Evolutionary conservation across 1,284 basidiomycete genomes (phyloP).

Genomic region (Puccinia horiana): DNA sequence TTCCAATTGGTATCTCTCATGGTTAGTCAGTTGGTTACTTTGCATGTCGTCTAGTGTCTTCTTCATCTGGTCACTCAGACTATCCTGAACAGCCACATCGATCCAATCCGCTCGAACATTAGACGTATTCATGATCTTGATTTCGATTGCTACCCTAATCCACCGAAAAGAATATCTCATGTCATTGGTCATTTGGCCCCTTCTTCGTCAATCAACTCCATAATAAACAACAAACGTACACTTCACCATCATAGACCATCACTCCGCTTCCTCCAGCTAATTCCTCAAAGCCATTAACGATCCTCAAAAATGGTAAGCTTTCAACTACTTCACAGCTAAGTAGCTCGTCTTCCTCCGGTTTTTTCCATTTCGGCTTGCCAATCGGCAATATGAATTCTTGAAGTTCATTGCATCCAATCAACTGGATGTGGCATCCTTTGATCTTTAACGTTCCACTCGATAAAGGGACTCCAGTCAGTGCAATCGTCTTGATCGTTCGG

Average conservation of each 20-base stretch:
- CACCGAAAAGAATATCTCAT: neutral
- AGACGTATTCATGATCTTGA: constrained; percentile 37
- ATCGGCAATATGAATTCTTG: constrained; percentile 27
- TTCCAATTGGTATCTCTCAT: constrained; percentile 30
- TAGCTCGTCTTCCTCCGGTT: constrained; percentile 18
- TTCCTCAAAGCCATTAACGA: neutral
- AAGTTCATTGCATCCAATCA: neutral
- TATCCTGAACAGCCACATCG: constrained; percentile 35
- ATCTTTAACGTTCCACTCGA: constrained; percentile 28
- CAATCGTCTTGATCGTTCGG: constrained; percentile 29
- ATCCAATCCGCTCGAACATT: constrained; percentile 27
- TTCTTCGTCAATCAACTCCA: neutral
- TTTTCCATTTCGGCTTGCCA: constrained; percentile 16
- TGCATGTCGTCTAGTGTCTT: constrained; percentile 15
- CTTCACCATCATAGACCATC: constrained; percentile 40
- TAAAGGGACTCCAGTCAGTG: constrained; percentile 9
- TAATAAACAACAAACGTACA: constrained; percentile 14
- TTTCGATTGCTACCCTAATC: constrained; percentile 26
- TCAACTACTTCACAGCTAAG: constrained; percentile 32
- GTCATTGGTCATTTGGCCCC: neutral
- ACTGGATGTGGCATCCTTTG: constrained; percentile 11
- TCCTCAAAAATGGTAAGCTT: constrained; percentile 22
- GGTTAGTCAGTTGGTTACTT: neutral
- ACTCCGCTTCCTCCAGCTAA: constrained; percentile 6
- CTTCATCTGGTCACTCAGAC: constrained; percentile 19